phyloP scores from a whole-genome alignment of 139 green algal genomes.

The Chara braunii region DNA sequence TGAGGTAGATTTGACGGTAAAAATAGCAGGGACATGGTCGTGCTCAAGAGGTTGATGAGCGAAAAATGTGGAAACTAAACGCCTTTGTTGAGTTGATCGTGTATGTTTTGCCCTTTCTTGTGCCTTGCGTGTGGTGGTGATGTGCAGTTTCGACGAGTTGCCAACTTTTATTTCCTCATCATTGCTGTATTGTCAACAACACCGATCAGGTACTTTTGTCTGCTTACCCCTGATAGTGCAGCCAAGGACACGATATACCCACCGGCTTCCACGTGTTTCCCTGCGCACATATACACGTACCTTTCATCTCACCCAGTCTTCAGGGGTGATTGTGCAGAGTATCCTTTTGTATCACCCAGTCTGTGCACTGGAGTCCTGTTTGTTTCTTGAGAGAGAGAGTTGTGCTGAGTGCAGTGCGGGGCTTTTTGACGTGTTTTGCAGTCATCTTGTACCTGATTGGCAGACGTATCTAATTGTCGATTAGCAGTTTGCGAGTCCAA shows the following conservation, averaged over 20 bases:
- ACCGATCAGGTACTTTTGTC: constrained; percentile 19
- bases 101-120: background rate
- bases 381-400: too few relatives aligned
- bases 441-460: too few relatives aligned
- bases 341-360: too few relatives aligned
- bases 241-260: background rate
- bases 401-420: too few relatives aligned
- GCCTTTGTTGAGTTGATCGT: background rate
- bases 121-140: background rate
- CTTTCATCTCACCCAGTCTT: background rate
- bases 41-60: background rate
- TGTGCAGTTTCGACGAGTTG: constrained; percentile 64
- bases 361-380: too few relatives aligned
- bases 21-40: background rate
- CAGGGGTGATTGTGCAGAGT: too few relatives aligned
- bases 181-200: constrained; percentile 31
- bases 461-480: too few relatives aligned
- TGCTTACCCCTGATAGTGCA: background rate
- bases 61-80: background rate
- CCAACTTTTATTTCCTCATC: constrained; percentile 77
- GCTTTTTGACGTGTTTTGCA: too few relatives aligned
- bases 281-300: background rate
- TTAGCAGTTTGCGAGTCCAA: too few relatives aligned
- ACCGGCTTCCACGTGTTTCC: background rate
- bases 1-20: background rate